Percentiles rank a stretch among this genome's conserved stretches.
Evolutionary conservation across 768 basidiomycete genomes (phyloP).

Genomic region (Macrolepiota dolichaula): DNA sequence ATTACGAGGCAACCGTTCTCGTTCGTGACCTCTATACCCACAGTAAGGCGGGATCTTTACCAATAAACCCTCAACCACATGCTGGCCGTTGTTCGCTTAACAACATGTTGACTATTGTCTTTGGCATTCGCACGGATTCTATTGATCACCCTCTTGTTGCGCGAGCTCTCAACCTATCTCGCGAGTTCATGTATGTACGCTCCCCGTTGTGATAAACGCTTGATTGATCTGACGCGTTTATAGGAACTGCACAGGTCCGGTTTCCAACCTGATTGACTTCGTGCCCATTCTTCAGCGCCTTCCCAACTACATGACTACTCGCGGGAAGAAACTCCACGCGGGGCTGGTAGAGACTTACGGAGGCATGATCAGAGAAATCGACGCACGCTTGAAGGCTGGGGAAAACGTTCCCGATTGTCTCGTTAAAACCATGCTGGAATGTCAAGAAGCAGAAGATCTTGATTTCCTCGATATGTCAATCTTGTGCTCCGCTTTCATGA

Average conservation of each 20-base stretch:
- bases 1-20: constrained; percentile 36
- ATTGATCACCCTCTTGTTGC: constrained; percentile 34
- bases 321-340: constrained; percentile 36
- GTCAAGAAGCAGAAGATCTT: constrained; percentile 30
- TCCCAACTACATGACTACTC: constrained; percentile 32
- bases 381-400: constrained; percentile 30
- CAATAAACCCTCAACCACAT: constrained; percentile 36
- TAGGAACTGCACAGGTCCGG: constrained; percentile 40
- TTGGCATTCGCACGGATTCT: constrained; percentile 38
- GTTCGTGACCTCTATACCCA: constrained; percentile 33
- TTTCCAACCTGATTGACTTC: constrained; percentile 44
- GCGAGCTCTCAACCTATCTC: constrained; percentile 31
- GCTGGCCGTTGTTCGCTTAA: constrained; percentile 37
- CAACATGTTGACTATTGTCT: constrained; percentile 43
- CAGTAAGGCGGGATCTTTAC: constrained; percentile 24
- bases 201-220: not conserved
- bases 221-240: not conserved
- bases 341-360: constrained; percentile 35
- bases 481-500: constrained; percentile 38
- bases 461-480: constrained; percentile 37
- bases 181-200: constrained; percentile 41
- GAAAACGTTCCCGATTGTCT: constrained; percentile 40
- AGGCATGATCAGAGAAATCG: constrained; percentile 33
- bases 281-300: constrained; percentile 36
- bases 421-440: constrained; percentile 33